A percentile compares a stretch with the other conserved stretches of the same genome.
phyloP scores from a whole-genome alignment of 345 rosid genomes.

The Eucalyptus cladocalyx region DNA sequence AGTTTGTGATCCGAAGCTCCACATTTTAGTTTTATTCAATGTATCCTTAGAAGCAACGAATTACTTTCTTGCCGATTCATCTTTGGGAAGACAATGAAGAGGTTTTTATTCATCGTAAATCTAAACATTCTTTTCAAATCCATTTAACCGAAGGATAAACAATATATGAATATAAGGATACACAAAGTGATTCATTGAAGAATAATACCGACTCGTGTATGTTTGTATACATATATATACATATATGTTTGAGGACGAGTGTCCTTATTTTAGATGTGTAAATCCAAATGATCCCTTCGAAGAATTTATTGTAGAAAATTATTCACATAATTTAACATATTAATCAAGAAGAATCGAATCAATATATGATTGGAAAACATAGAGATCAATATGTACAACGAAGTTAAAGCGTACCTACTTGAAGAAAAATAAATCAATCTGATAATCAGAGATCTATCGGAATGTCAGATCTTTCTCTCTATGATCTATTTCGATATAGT shows the following conservation, averaged over 20 bases:
- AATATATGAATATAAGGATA: neutral
- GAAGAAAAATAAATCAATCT: too few species aligned
- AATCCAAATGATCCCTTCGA: neutral
- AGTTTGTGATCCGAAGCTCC: too few species aligned
- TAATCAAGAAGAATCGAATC: too few species aligned
- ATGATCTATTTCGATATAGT: too few species aligned
- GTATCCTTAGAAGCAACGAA: neutral
- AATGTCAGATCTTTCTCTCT: too few species aligned
- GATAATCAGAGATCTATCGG: too few species aligned
- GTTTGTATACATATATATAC: too few species aligned
- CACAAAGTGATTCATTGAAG: neutral
- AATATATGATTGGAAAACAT: too few species aligned
- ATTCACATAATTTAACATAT: too few species aligned
- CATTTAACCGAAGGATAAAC: too few species aligned
- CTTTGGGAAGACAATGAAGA: neutral
- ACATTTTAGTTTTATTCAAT: too few species aligned
- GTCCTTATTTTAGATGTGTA: neutral
- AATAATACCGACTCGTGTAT: neutral
- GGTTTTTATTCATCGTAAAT: neutral
- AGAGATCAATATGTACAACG: too few species aligned
- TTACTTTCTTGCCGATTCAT: neutral
- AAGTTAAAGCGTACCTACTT: accelerated
- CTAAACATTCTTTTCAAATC: neutral
- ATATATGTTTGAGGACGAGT: neutral
- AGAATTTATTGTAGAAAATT: neutral